Conservation (phyloP, 2,329 filamentous ascomycete species). For the Aschersonia sp. region DNA sequence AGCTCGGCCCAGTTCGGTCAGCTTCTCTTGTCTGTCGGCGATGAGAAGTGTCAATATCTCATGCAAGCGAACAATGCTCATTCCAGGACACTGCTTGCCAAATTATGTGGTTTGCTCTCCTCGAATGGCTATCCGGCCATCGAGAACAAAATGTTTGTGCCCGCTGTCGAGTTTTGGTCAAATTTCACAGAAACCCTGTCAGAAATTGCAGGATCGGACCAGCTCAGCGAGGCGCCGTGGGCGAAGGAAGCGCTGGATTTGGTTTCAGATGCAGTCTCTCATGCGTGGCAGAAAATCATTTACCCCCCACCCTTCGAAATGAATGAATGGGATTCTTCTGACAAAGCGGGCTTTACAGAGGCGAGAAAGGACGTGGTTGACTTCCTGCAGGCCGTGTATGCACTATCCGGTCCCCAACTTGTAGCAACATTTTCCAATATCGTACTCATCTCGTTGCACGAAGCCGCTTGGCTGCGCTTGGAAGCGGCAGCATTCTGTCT, state of each 20-base stretch:
- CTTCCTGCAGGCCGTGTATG: constrained; percentile 57
- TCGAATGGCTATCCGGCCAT: constrained; percentile 52
- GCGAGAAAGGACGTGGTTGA: constrained; percentile 70
- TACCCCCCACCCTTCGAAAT: constrained; percentile 46
- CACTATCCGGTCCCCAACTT: constrained; percentile 40
- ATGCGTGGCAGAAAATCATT: constrained; percentile 54
- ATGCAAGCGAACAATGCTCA: constrained; percentile 36
- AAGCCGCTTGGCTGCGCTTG: constrained; percentile 40
- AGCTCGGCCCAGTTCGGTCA: constrained; percentile 51
- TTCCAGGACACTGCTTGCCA: constrained; percentile 37
- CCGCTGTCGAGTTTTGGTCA: constrained; percentile 69
- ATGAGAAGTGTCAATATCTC: constrained; percentile 46
- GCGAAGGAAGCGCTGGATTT: constrained; percentile 41
- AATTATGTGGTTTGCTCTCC: constrained; percentile 50
- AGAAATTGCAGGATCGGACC: constrained; percentile 39
- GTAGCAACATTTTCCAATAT: constrained; percentile 42
- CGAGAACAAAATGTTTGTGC: constrained; percentile 62
- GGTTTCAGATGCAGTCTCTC: constrained; percentile 49
- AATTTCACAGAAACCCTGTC: constrained; percentile 57
- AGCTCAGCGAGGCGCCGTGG: constrained; percentile 35
- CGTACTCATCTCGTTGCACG: constrained; percentile 33
- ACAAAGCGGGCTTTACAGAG: constrained; percentile 52
- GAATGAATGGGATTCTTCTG: constrained; percentile 53
- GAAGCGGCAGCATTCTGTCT: constrained; percentile 50
- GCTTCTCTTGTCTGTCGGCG: constrained; percentile 54